phyloP scores from a whole-genome alignment of 1,139 yeast species.

The Scheffersomyces insectosa region DNA sequence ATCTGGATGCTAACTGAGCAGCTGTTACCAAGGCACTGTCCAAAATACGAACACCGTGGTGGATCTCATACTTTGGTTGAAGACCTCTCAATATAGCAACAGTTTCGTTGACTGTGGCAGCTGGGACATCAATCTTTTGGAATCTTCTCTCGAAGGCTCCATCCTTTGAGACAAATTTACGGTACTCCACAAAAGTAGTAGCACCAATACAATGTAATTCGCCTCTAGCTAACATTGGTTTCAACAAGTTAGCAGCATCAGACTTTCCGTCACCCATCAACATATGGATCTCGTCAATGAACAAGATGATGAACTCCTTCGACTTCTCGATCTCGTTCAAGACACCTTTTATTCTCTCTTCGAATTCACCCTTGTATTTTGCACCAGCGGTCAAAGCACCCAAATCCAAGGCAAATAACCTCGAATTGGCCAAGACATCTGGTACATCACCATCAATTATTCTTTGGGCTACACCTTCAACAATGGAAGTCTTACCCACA shows the following conservation, averaged over 20 bases:
- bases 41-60: constrained; percentile 95
- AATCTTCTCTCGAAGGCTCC: constrained; percentile 99
- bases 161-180: constrained; percentile 90
- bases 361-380: constrained; percentile 97
- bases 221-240: constrained; percentile 98
- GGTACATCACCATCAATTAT: constrained; percentile 96
- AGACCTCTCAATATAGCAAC: constrained; percentile 95
- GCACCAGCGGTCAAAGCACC: constrained; percentile 99
- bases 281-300: constrained; percentile 98
- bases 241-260: constrained; percentile 94
- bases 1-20: constrained; percentile 92
- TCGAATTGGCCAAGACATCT: constrained; percentile 73
- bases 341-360: constrained; percentile 96
- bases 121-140: constrained; percentile 95
- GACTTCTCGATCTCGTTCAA: constrained; percentile 90
- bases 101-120: constrained; percentile 89
- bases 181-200: constrained; percentile 91
- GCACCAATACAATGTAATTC: constrained; percentile 97
- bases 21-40: constrained; percentile 95
- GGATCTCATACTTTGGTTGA: constrained; percentile 94
- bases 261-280: constrained; percentile 96
- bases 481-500: constrained; percentile 97
- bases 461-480: constrained; percentile 98
- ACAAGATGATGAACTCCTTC: constrained; percentile 79
- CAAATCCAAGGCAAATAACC: constrained; percentile 82